Evolutionary conservation across 805 yeast species (phyloP).

Genomic region (Candida multigemmis): DNA sequence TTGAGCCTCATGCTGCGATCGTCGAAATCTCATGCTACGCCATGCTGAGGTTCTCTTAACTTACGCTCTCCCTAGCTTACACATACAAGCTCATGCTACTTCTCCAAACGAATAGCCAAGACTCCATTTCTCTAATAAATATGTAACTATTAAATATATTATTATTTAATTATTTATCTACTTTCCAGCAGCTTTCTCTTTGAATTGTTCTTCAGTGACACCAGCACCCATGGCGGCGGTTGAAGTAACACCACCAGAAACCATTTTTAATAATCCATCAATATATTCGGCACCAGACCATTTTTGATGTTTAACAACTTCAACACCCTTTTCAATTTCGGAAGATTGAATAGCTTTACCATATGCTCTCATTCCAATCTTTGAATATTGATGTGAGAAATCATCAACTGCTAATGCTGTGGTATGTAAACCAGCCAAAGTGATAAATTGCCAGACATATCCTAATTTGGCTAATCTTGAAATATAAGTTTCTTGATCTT

Average conservation of each 20-base stretch:
- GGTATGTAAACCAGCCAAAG: constrained; percentile 94
- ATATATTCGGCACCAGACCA: constrained; percentile 99
- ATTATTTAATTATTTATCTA: too few relatives aligned
- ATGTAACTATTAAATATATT: too few relatives aligned
- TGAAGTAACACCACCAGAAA: constrained; percentile 88
- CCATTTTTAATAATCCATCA: constrained; percentile 81
- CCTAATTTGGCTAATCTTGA: constrained; percentile 80
- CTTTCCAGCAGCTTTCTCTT: constrained; percentile 20
- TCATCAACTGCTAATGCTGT: constrained; percentile 86
- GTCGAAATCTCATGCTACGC: too few relatives aligned
- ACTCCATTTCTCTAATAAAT: too few relatives aligned
- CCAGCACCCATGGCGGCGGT: constrained; percentile 99
- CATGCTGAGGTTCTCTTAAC: too few relatives aligned
- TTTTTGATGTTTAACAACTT: constrained; percentile 94
- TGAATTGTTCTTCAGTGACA: constrained; percentile 95
- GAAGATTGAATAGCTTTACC: constrained; percentile 80
- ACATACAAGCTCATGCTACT: too few relatives aligned
- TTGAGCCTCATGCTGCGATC: too few relatives aligned
- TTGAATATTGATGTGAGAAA: constrained; percentile 69
- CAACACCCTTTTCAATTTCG: constrained; percentile 84
- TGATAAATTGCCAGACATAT: constrained; percentile 95
- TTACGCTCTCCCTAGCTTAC: too few relatives aligned
- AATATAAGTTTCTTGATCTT: constrained; percentile 88
- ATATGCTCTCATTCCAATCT: constrained; percentile 91
- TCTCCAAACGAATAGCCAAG: too few relatives aligned